These are phyloP conservation scores for Zygotorulaspora florentina DNA, from an alignment of 805 yeast species.

Conservation along the genomic window DNA sequence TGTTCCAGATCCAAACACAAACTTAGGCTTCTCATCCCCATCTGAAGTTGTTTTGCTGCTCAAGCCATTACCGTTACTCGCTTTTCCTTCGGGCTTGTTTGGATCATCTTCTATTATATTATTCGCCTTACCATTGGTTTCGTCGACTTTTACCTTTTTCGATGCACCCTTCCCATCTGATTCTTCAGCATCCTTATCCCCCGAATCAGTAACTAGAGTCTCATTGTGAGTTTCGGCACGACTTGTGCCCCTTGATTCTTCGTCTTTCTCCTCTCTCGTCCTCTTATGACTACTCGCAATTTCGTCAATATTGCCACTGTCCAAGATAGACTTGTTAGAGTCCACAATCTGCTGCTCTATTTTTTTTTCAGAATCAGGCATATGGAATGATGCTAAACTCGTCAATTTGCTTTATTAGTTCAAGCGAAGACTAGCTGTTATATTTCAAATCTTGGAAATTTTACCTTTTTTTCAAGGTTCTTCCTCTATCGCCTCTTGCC, in stretches of 20 bases:
- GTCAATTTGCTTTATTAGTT: not conserved
- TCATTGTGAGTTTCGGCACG: slow-evolving; percentile 5
- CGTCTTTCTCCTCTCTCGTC: slow-evolving; percentile 1
- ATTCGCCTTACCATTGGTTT: slow-evolving; percentile 1
- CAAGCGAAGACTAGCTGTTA: no score
- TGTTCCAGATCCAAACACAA: slow-evolving; percentile 54
- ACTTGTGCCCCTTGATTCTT: slow-evolving; percentile 17
- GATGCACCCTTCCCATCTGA: not conserved
- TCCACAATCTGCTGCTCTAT: not conserved
- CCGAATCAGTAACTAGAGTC: slow-evolving; percentile 9
- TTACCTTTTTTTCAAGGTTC: slow-evolving; percentile 11
- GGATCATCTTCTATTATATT: slow-evolving; percentile 2
- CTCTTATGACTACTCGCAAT: slow-evolving; percentile 1
- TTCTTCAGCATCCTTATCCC: slow-evolving; percentile 8
- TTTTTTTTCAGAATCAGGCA: not conserved
- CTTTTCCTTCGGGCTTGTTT: not conserved
- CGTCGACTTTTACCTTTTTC: slow-evolving; percentile 3
- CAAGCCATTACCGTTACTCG: not conserved
- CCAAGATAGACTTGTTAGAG: no score
- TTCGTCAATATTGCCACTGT: not conserved
- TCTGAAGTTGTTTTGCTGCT: slow-evolving; percentile 2
- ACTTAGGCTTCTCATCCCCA: slow-evolving; percentile 37
- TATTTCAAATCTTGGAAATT: no score
- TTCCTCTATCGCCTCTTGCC: slow-evolving; percentile 1
- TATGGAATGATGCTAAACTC: not conserved